These are phyloP conservation scores for Cytospora piceae DNA, from an alignment of 2,329 filamentous ascomycete species.

Conservation along the genomic window DNA sequence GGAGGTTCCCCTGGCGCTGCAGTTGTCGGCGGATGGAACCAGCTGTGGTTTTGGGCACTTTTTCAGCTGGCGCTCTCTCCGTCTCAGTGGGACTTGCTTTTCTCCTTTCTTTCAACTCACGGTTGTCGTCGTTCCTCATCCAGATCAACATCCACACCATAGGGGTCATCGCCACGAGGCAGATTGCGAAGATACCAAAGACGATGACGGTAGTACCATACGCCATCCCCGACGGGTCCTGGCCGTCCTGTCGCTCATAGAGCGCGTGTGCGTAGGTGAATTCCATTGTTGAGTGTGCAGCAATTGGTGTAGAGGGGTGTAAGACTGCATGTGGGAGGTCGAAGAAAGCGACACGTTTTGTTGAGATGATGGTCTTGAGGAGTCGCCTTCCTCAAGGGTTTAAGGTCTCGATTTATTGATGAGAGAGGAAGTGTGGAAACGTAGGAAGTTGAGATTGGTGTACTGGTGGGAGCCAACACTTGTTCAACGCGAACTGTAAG, in stretches of 20 bases:
- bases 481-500: too few relatives aligned
- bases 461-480: too few relatives aligned
- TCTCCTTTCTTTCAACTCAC: neutral
- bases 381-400: too few relatives aligned
- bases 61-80: neutral
- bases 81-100: neutral
- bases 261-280: neutral
- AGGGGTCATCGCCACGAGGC: neutral
- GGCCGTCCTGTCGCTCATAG: neutral
- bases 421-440: too few relatives aligned
- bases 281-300: neutral
- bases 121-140: constrained; percentile 7
- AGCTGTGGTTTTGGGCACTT: neutral
- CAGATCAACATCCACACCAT: constrained; percentile 7
- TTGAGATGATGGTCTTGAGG: too few relatives aligned
- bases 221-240: neutral
- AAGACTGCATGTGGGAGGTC: too few relatives aligned
- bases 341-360: too few relatives aligned
- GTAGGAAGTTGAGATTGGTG: too few relatives aligned
- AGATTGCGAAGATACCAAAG: neutral
- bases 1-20: neutral
- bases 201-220: neutral
- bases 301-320: too few relatives aligned
- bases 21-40: neutral
- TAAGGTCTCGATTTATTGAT: too few relatives aligned